Base-by-base conservation (phyloP, 2,329 filamentous ascomycete genomes). In the Cladorrhinum sp. region DNA sequence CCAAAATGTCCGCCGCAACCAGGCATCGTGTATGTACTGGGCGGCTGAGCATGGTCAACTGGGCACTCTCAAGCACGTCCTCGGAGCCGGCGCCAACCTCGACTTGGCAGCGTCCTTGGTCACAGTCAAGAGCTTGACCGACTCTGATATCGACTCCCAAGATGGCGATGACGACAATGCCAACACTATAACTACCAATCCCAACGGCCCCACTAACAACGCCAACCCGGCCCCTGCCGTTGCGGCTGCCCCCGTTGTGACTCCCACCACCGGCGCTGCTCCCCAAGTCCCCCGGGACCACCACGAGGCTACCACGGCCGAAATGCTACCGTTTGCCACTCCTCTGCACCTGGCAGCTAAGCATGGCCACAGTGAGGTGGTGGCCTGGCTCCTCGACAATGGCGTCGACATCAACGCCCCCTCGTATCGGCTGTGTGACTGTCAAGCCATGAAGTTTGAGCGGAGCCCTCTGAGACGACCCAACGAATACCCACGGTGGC, bases 361-460 rank as follows among this genome's bases (percentile, higher is more conserved):
- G 57, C 63, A 63, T 22, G 66, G 65, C 48, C 66, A 66, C 45
- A 62, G 59, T 8, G 65, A 69, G 3, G 60, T 62, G 22, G 66
- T 66, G 18, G 58, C 62, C 12, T 67, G 66, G 64, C 56, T 69
- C 25, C 55, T 69, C 13, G 74, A 74, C 49, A 76, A 80, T 29
- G 78, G 77, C 7, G 82, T 81, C 6, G 75, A 83, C 64, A 78
- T 81, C 16, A 82, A 84, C 61, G 69, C 79, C 20, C 58, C 58
- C 1, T 65, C 63, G 5, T 64, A 60, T 50, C 55, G 58, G 3
- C 60, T 66, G 13, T 67, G 66, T 63, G 65, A 64, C 1, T 67
- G 62, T 55, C 64, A 65, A 54, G 60, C 64, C 13, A 55, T 65
- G 36, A 67, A 66, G 45, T 52, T 54, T 7, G 59, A 58, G 1